A percentile compares a stretch with the other conserved stretches of the same genome.
These are phyloP conservation scores for Bonnemaisonia californica DNA, from an alignment of 31 red algal genomes.

Conservation along the genomic window DNA sequence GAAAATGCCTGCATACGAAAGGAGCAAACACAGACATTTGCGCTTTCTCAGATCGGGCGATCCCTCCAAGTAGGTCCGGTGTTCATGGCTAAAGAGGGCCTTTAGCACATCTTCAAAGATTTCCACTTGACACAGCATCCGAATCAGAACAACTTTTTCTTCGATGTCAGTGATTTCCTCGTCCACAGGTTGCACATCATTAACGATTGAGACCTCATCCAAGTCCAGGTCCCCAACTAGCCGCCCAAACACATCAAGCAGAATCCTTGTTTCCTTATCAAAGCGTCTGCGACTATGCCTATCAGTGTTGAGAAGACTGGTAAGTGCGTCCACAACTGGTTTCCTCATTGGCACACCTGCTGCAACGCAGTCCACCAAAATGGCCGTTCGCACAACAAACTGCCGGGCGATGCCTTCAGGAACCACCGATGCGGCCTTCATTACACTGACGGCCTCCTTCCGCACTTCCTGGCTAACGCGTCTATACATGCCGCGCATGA, in stretches of 20 bases:
- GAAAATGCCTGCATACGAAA: conserved; percentile 34
- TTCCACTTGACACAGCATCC: conserved; percentile 38
- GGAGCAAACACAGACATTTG: conserved; percentile 34
- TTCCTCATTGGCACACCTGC: conserved; percentile 1
- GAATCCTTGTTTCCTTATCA: conserved; percentile 27
- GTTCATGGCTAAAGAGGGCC: conserved; percentile 43
- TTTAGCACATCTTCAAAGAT: conserved; percentile 44
- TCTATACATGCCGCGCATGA: conserved; percentile 27
- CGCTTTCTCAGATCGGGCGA: conserved; percentile 35
- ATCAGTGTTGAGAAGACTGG: not conserved
- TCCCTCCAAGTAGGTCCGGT: conserved; percentile 34
- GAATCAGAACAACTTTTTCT: conserved; percentile 38
- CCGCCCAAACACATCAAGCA: conserved; percentile 22
- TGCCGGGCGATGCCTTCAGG: conserved; percentile 24
- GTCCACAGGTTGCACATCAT: conserved; percentile 7
- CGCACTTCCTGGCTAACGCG: conserved; percentile 43
- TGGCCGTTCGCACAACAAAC: conserved; percentile 27
- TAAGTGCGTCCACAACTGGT: conserved; percentile 17
- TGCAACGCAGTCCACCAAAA: conserved; percentile 14
- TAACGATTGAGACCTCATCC: not conserved
- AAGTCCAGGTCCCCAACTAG: conserved; percentile 34
- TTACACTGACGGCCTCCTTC: conserved; percentile 28
- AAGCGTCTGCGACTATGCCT: not conserved
- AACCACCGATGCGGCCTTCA: not conserved
- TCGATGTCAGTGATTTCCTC: not conserved